These are phyloP conservation scores for Phlebiopsis flavidoalba DNA, from an alignment of 768 basidiomycete species.

Conservation along the genomic window DNA sequence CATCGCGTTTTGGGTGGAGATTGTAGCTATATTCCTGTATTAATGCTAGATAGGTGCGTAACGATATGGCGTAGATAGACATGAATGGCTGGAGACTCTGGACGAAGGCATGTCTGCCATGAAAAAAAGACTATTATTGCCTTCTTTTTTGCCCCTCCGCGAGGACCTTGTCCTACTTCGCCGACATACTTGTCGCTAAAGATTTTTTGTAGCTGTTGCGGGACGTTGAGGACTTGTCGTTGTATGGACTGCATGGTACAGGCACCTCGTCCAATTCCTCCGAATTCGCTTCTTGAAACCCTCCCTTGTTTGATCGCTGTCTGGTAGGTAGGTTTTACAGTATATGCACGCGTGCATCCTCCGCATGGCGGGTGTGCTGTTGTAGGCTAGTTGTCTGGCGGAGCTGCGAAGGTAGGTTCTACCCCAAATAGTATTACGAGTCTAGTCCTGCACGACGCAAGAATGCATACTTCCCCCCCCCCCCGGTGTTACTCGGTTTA, in stretches of 20 bases:
- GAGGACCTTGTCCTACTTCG: constrained; percentile 65
- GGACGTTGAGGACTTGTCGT: no score
- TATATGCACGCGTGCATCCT: constrained; percentile 71
- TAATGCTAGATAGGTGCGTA: not conserved
- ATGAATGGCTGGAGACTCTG: not conserved
- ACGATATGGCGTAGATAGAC: not conserved
- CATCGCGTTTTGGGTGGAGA: not conserved
- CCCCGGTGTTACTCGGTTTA: constrained; percentile 84
- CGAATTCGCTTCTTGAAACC: constrained; percentile 65
- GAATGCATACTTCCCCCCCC: constrained; percentile 55
- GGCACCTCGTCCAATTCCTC: constrained; percentile 66
- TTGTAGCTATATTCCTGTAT: constrained; percentile 2
- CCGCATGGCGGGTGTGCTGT: constrained; percentile 59
- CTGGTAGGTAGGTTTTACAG: constrained; percentile 68
- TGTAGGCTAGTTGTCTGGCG: constrained; percentile 49
- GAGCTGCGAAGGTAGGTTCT: constrained; percentile 79
- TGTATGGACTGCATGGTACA: constrained; percentile 5
- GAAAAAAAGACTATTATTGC: constrained; percentile 11
- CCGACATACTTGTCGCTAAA: constrained; percentile 55
- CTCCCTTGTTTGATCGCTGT: constrained; percentile 61
- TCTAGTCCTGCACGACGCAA: not conserved
- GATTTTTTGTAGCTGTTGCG: constrained; percentile 62
- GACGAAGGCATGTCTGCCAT: not conserved
- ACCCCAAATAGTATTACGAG: not conserved
- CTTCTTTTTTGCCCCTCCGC: constrained; percentile 54